Percentiles rank a stretch among this genome's conserved stretches.
phyloP scores from a whole-genome alignment of 208 protist genomes.

The Trypanosoma melophagium region DNA sequence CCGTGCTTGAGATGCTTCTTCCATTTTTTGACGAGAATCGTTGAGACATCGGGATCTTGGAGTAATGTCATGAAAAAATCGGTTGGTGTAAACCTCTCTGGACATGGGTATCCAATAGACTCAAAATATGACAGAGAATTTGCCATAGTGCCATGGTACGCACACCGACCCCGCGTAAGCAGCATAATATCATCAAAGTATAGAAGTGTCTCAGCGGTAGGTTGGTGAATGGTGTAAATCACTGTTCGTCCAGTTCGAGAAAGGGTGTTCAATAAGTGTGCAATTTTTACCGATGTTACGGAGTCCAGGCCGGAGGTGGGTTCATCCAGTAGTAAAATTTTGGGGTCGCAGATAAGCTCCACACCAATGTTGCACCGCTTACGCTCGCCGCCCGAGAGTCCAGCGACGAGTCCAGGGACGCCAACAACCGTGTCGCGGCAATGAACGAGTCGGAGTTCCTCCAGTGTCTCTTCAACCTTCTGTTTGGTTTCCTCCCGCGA shows the following conservation, averaged over 20 bases:
- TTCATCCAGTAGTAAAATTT: conserved; percentile 88
- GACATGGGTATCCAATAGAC: conserved; percentile 70
- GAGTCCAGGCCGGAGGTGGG: conserved; percentile 91
- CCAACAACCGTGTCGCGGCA: conserved; percentile 75
- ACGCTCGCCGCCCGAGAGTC: conserved; percentile 87
- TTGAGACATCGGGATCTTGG: conserved; percentile 53
- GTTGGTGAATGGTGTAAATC: conserved; percentile 95
- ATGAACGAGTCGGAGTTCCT: conserved; percentile 62
- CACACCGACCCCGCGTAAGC: conserved; percentile 68
- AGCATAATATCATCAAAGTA: conserved; percentile 93
- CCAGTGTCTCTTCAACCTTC: conserved; percentile 66
- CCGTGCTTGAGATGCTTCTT: conserved; percentile 52
- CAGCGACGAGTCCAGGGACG: conserved; percentile 57
- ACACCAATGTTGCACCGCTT: conserved; percentile 89
- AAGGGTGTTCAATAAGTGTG: conserved; percentile 74
- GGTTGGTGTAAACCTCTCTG: conserved; percentile 70
- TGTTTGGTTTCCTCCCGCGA: conserved; percentile 35
- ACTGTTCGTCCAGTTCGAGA: conserved; percentile 80
- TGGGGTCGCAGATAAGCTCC: conserved; percentile 87
- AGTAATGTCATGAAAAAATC: conserved; percentile 90
- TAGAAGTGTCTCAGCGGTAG: conserved; percentile 82
- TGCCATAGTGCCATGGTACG: conserved; percentile 81
- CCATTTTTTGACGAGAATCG: conserved; percentile 71
- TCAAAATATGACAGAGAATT: conserved; percentile 80
- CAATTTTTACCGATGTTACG: conserved; percentile 77